Percentiles rank a stretch among this genome's conserved stretches.
These are phyloP conservation scores for Polyporus tsugae DNA, from an alignment of 1,284 basidiomycete genomes.

Conservation along the genomic window DNA sequence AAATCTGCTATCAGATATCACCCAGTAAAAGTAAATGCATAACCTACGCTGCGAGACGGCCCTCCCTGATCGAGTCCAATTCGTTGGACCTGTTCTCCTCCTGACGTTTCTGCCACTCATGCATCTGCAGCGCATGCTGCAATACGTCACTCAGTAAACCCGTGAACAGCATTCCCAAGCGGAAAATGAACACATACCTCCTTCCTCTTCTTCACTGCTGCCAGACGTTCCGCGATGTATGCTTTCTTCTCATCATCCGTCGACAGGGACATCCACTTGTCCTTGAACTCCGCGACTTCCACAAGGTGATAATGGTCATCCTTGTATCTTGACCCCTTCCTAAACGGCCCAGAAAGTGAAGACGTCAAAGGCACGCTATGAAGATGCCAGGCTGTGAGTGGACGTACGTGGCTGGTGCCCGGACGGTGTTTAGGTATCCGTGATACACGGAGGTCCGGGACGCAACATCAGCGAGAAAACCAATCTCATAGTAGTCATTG, in stretches of 20 bases:
- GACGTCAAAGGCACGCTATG: too few species aligned
- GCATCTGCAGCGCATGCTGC: conserved; percentile 4
- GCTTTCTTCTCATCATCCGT: conserved; percentile 10
- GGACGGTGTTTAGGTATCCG: background rate
- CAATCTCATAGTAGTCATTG: background rate
- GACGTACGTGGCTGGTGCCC: background rate
- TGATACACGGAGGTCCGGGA: background rate
- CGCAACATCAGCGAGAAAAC: background rate
- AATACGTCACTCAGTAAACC: background rate
- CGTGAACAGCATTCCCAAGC: too few species aligned
- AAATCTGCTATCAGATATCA: too few species aligned
- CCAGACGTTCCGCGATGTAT: background rate
- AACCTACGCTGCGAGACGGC: conserved; percentile 11
- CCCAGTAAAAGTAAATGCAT: background rate
- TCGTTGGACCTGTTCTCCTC: background rate
- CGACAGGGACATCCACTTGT: conserved; percentile 4
- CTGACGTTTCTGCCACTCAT: conserved; percentile 1
- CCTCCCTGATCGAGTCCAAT: background rate
- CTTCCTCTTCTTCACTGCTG: background rate
- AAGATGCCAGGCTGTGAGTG: background rate
- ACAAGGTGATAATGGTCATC: background rate
- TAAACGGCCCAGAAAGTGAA: background rate
- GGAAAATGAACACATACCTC: background rate
- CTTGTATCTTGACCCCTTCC: background rate
- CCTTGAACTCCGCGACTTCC: conserved; percentile 6